Conservation (phyloP, 2,329 filamentous ascomycete genomes). For the Trichoderma breve region DNA sequence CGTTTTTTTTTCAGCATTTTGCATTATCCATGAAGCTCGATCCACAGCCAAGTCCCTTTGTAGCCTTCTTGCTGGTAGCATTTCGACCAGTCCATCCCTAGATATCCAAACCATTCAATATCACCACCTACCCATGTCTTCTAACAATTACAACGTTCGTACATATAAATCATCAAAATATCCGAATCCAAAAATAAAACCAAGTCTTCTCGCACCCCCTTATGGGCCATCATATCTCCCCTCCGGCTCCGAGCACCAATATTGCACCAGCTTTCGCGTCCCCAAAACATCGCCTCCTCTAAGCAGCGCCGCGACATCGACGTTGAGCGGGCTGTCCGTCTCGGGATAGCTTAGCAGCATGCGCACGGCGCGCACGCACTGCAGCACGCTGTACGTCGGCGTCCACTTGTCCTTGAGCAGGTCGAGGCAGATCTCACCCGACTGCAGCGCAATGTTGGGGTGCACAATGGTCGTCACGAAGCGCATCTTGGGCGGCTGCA, state of each 20-base stretch:
- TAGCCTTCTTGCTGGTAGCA: neutral
- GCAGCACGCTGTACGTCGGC: slow-evolving; percentile 77
- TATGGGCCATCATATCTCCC: slow-evolving; percentile 39
- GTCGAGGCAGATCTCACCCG: slow-evolving; percentile 92
- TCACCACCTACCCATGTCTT: neutral
- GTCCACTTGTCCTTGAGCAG: slow-evolving; percentile 79
- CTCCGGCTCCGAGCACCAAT: slow-evolving; percentile 54
- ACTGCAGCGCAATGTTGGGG: slow-evolving; percentile 68
- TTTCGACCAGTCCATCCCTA: neutral
- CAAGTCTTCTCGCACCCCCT: neutral
- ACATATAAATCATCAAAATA: neutral
- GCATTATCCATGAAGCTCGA: neutral
- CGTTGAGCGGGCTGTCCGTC: slow-evolving; percentile 72
- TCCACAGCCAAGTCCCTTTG: neutral
- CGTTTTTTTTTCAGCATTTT: neutral
- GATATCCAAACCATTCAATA: neutral
- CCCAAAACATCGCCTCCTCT: slow-evolving; percentile 66
- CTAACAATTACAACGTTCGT: neutral
- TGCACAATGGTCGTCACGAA: slow-evolving; percentile 87
- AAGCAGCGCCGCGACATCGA: slow-evolving; percentile 72
- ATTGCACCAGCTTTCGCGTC: slow-evolving; percentile 67
- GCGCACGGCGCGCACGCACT: slow-evolving; percentile 69
- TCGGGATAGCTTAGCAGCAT: slow-evolving; percentile 64
- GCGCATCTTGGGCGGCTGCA: slow-evolving; percentile 69
- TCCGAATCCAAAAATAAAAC: neutral